A percentile compares a stretch with the other conserved stretches of the same genome.
These are phyloP conservation scores for Basidiobolus meristosporus DNA, from an alignment of 371 early-diverging fungal genomes.

Conservation along the genomic window DNA sequence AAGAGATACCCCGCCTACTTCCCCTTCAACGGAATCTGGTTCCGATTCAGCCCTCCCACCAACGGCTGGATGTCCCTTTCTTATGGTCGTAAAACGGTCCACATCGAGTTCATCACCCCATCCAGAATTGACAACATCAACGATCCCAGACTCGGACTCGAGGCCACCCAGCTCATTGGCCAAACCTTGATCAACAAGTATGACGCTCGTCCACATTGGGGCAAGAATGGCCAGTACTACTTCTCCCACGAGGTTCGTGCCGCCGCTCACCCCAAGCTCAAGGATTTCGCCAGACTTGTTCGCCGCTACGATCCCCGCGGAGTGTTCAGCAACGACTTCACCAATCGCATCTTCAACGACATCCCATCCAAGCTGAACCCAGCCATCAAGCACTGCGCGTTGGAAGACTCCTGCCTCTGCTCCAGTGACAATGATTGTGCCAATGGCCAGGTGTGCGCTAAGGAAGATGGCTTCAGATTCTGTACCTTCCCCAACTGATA, in stretches of 20 bases:
- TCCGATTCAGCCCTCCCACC: not conserved
- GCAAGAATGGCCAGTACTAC: not conserved
- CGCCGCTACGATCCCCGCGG: not conserved
- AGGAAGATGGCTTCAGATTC: too few species aligned
- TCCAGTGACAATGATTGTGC: not conserved
- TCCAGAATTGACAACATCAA: not conserved
- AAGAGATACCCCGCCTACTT: not conserved
- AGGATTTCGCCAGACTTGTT: not conserved
- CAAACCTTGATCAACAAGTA: not conserved
- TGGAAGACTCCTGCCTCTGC: slow-evolving; percentile 1
- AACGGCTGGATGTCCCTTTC: not conserved
- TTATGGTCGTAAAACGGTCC: not conserved
- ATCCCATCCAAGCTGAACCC: not conserved
- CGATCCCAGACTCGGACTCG: not conserved
- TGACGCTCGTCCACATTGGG: not conserved
- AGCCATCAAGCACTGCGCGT: not conserved
- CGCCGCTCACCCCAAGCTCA: too few species aligned
- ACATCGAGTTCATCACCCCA: not conserved
- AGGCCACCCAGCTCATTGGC: not conserved
- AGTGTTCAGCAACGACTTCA: not conserved
- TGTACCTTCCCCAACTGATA: too few species aligned
- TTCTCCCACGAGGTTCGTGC: not conserved
- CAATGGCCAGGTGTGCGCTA: too few species aligned
- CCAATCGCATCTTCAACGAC: not conserved
- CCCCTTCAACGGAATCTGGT: not conserved